These are phyloP conservation scores for Pseudogymnoascus verrucosus DNA, from an alignment of 2,329 filamentous ascomycete species.

Conservation along the genomic window DNA sequence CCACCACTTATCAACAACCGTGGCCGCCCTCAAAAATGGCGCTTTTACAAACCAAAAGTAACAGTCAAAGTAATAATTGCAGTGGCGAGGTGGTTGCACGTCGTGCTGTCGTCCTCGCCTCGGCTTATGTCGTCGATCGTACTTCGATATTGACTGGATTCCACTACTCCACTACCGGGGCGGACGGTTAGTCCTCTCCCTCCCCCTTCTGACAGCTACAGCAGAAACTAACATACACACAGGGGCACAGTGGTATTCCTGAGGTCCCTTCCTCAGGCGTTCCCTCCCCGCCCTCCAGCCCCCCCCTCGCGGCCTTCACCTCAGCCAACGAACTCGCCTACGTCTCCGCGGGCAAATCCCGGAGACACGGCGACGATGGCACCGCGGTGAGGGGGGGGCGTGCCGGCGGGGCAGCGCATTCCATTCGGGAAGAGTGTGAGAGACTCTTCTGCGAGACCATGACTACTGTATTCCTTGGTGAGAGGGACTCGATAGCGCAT, in stretches of 20 bases:
- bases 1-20: constrained; percentile 17
- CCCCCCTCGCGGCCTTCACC: constrained; percentile 73
- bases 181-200: constrained; percentile 51
- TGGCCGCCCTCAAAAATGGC: constrained; percentile 28
- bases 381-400: constrained; percentile 33
- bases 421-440: constrained; percentile 99
- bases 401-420: constrained; percentile 87
- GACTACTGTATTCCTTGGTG: constrained; percentile 90
- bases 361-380: constrained; percentile 27
- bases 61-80: constrained; percentile 66
- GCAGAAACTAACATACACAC: constrained; percentile 19
- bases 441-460: constrained; percentile 98
- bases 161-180: constrained; percentile 93
- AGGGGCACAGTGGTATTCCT: constrained; percentile 91
- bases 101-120: constrained; percentile 73
- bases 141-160: constrained; percentile 69
- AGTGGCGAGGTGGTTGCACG: constrained; percentile 49
- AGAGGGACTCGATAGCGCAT: constrained; percentile 69
- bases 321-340: constrained; percentile 60
- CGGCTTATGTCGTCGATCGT: constrained; percentile 78
- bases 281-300: constrained; percentile 78
- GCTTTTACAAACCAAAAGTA: constrained; percentile 26
- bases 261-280: constrained; percentile 79
- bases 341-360: constrained; percentile 44
- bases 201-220: constrained; percentile 3